Evolutionary conservation across 768 basidiomycete species (phyloP).

Genomic region (Kwoniella sp.): DNA sequence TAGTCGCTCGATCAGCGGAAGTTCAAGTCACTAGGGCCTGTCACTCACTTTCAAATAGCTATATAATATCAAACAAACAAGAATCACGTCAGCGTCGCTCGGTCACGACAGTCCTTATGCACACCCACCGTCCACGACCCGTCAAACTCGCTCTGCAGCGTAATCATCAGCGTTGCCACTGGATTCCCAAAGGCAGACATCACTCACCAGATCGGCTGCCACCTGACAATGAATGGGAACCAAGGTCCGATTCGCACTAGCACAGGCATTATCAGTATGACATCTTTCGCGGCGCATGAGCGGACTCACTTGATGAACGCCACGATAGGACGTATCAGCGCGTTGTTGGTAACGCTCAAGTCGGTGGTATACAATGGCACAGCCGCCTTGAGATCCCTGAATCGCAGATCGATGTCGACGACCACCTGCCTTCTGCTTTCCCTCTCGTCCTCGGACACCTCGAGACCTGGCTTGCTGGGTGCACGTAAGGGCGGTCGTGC

Average conservation of each 20-base stretch:
- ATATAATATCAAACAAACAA: conserved; percentile 16
- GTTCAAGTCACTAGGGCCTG: not conserved
- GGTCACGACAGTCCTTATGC: not conserved
- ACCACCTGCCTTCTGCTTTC: conserved; percentile 42
- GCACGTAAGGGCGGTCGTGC: conserved; percentile 79
- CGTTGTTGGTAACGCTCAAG: conserved; percentile 85
- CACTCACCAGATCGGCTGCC: conserved; percentile 62
- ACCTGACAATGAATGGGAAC: conserved; percentile 90
- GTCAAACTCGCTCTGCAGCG: conserved; percentile 69
- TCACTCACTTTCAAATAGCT: conserved; percentile 91
- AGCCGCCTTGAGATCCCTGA: conserved; percentile 89
- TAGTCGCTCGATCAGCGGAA: conserved; percentile 9
- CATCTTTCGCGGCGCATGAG: not conserved
- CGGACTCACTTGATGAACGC: conserved; percentile 89
- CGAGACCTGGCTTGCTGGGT: conserved; percentile 53
- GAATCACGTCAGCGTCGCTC: conserved; percentile 6
- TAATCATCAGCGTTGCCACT: not conserved
- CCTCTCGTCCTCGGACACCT: conserved; percentile 22
- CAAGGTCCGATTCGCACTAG: conserved; percentile 84
- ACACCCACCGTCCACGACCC: conserved; percentile 81
- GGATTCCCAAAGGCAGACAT: not conserved
- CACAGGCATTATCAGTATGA: conserved; percentile 19
- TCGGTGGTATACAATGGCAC: conserved; percentile 88
- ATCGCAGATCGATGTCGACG: conserved; percentile 89
- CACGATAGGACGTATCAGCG: conserved; percentile 89